Evolutionary conservation across 805 yeast species (phyloP).

Genomic region (Hanseniaspora vineae): DNA sequence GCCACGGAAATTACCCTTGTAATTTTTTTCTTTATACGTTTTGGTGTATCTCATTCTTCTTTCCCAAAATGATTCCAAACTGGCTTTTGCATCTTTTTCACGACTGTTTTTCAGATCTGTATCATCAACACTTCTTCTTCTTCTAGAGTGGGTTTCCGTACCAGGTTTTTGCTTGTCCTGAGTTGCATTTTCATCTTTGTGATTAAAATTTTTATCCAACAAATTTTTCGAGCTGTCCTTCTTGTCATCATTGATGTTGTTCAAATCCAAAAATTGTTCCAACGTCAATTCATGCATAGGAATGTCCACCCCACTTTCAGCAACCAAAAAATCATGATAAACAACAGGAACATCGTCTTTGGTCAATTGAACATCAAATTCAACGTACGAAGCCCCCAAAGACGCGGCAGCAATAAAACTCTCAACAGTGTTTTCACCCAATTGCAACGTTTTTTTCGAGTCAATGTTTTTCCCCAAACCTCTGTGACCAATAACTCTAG

Average conservation of each 20-base stretch:
- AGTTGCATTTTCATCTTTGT: background rate
- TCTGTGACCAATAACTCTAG: slow-evolving; percentile 91
- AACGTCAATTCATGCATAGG: slow-evolving; percentile 89
- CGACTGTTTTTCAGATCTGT: background rate
- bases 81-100: slow-evolving; percentile 1
- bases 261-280: slow-evolving; percentile 67
- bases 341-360: slow-evolving; percentile 86
- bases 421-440: slow-evolving; percentile 92
- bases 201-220: background rate
- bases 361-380: slow-evolving; percentile 91
- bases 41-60: slow-evolving; percentile 76
- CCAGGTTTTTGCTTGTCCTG: too few relatives aligned
- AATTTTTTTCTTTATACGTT: slow-evolving; percentile 75
- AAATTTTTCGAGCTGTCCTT: background rate
- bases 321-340: slow-evolving; percentile 87
- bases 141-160: background rate
- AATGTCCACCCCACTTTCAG: slow-evolving; percentile 90
- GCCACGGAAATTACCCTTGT: slow-evolving; percentile 89
- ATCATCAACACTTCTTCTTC: slow-evolving; percentile 1
- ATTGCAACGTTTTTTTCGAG: slow-evolving; percentile 62
- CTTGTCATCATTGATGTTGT: slow-evolving; percentile 18
- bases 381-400: slow-evolving; percentile 91
- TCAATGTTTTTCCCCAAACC: slow-evolving; percentile 83
- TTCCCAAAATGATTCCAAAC: slow-evolving; percentile 9
- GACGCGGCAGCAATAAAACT: slow-evolving; percentile 94